These are phyloP conservation scores for Sporisorium scitamineum DNA, from an alignment of 1,284 basidiomycete genomes.

Conservation along the genomic window DNA sequence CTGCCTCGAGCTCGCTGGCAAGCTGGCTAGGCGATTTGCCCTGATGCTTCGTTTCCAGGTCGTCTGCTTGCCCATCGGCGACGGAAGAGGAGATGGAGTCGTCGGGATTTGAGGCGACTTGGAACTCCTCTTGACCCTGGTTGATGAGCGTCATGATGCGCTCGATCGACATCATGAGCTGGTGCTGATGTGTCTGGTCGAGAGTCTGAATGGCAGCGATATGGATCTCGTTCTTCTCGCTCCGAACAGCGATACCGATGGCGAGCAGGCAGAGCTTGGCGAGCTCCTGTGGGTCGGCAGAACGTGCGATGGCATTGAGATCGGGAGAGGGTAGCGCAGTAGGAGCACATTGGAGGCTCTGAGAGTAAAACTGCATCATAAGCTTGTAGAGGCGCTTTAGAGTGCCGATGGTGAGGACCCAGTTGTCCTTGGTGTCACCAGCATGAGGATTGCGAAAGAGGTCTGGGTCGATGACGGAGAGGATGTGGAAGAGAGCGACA, in stretches of 20 bases:
- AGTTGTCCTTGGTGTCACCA: slow-evolving; percentile 76
- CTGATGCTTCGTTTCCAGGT: slow-evolving; percentile 16
- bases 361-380: slow-evolving; percentile 79
- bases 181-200: slow-evolving; percentile 81
- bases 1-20: slow-evolving; percentile 78
- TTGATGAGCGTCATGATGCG: slow-evolving; percentile 44
- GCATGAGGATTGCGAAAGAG: slow-evolving; percentile 75
- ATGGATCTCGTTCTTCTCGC: slow-evolving; percentile 78
- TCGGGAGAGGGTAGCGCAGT: slow-evolving; percentile 48
- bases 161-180: slow-evolving; percentile 78
- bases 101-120: slow-evolving; percentile 15
- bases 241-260: slow-evolving; percentile 91
- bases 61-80: background rate
- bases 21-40: slow-evolving; percentile 68
- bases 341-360: slow-evolving; percentile 44
- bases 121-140: slow-evolving; percentile 36
- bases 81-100: slow-evolving; percentile 27
- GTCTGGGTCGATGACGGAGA: slow-evolving; percentile 74
- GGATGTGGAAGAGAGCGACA: slow-evolving; percentile 57
- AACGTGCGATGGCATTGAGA: slow-evolving; percentile 77
- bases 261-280: slow-evolving; percentile 84
- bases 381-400: slow-evolving; percentile 86
- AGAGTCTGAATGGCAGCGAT: slow-evolving; percentile 85
- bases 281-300: slow-evolving; percentile 76
- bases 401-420: slow-evolving; percentile 85